Evolutionary conservation across 2,329 filamentous ascomycete genomes (phyloP).

Genomic region (Sarocladium kiliense): DNA sequence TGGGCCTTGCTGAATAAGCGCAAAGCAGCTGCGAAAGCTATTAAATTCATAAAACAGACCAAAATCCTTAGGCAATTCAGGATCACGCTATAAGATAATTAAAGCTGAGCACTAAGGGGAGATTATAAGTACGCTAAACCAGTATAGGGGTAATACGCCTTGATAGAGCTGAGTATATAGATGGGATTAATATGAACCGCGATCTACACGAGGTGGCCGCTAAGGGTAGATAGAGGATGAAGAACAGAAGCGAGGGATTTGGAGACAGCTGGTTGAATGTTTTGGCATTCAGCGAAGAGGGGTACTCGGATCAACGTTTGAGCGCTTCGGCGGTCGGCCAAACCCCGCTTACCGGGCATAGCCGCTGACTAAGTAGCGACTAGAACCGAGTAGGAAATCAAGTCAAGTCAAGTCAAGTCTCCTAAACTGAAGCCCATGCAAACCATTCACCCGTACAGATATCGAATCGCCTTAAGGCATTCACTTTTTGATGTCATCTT

Average conservation of each 20-base stretch:
- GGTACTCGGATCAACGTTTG: neutral
- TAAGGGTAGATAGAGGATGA: neutral
- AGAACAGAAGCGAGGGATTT: neutral
- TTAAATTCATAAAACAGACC: too few species aligned
- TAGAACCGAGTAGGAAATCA: too few species aligned
- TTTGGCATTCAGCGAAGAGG: neutral
- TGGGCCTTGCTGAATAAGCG: neutral
- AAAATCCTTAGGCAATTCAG: neutral
- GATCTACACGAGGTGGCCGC: neutral
- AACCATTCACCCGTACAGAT: too few species aligned
- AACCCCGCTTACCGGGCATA: too few species aligned
- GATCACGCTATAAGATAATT: neutral
- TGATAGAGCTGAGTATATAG: neutral
- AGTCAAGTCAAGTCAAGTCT: neutral
- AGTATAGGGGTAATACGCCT: neutral
- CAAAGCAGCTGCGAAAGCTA: neutral
- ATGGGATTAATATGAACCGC: neutral
- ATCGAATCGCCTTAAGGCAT: too few species aligned
- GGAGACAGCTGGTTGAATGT: neutral
- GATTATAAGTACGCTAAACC: neutral
- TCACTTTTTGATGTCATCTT: too few species aligned
- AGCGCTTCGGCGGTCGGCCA: too few species aligned
- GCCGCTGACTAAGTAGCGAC: too few species aligned
- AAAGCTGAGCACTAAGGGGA: neutral
- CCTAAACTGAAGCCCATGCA: too few species aligned